Evolutionary conservation across 768 basidiomycete species (phyloP).

Genomic region (Mrakia blollopis): DNA sequence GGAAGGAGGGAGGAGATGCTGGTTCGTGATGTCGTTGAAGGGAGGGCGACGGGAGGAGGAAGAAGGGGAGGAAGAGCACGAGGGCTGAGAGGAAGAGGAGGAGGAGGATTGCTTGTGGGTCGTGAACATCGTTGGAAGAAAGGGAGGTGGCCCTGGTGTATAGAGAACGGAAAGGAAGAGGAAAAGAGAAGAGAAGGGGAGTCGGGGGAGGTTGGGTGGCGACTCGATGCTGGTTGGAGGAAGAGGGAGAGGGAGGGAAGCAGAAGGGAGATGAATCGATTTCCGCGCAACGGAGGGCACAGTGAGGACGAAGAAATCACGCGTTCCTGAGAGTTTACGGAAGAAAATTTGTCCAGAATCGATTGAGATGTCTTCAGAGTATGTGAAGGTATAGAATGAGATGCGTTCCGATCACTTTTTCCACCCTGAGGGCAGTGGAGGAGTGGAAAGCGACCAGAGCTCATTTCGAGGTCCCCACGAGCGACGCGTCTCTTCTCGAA

Average conservation of each 20-base stretch:
- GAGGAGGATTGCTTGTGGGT: neutral
- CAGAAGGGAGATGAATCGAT: too few relatives aligned
- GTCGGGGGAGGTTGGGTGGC: neutral
- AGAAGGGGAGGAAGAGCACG: neutral
- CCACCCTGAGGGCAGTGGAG: too few relatives aligned
- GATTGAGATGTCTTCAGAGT: too few relatives aligned
- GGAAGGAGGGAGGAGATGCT: neutral
- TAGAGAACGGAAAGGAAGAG: neutral
- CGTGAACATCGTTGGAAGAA: neutral
- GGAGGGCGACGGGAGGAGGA: neutral
- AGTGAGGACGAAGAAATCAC: too few relatives aligned
- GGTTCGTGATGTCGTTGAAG: conserved; percentile 9
- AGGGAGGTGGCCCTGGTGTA: neutral
- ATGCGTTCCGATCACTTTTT: too few relatives aligned
- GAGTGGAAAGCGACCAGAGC: too few relatives aligned
- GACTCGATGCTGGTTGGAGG: neutral
- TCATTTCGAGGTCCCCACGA: too few relatives aligned
- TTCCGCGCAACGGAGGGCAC: too few relatives aligned
- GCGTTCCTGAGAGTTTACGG: too few relatives aligned
- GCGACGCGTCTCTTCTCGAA: too few relatives aligned
- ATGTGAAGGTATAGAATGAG: too few relatives aligned
- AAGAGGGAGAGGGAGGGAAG: neutral
- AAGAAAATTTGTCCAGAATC: too few relatives aligned
- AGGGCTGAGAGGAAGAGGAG: neutral
- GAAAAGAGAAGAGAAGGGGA: neutral